Base-by-base conservation (phyloP, 2,329 filamentous ascomycete genomes). In the Pseudogymnoascus sp. region DNA sequence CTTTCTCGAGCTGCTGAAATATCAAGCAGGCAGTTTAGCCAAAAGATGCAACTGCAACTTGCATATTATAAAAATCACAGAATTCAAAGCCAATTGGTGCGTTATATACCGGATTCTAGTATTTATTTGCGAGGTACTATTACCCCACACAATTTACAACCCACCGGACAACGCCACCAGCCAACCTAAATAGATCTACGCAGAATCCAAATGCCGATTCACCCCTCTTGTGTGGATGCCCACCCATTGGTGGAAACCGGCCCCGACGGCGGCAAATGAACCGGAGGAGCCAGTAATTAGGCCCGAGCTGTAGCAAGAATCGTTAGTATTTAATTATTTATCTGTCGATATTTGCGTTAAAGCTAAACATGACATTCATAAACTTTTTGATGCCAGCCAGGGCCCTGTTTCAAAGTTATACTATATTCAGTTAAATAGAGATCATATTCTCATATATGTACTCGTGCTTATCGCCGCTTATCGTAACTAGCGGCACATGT, bases 1-100 rank as follows among this genome's bases (percentile, higher is more conserved):
- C 22, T 33, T 33, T 10, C 43, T n/a, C 22, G 14, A 56, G 10
- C 26, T 33, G 3, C 50, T 19, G 10, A 19, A 33, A 19, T 56
- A 56, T 56, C 28, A 56, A 56, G n/a, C 50, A 19, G 16, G 10
- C 26, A 56, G 1, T 56, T 31, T 33, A 56, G 26, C 50, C 28
- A 33, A 16, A 56, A 33, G 19, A 31, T 33, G 4, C 8, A 33
- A 33, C 31, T 33, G 2, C 31, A 33, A 8, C 10, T 33, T 33
- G 31, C 8, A 33, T 33, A 33, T 11, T 33, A 11, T 3, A 33
- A 1, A 33, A 11, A 33, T 11, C 7, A 11, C 3, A 50, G 22
- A 46, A 24, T 53, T n/a, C 46, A 33, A 56, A 33, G n/a, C n/a
- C 50, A 33, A 56, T 56, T 56, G 50, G 50, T 56, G 50, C 50